These are phyloP conservation scores for Crepidotus variabilis DNA, from an alignment of 768 basidiomycete species.

Conservation along the genomic window DNA sequence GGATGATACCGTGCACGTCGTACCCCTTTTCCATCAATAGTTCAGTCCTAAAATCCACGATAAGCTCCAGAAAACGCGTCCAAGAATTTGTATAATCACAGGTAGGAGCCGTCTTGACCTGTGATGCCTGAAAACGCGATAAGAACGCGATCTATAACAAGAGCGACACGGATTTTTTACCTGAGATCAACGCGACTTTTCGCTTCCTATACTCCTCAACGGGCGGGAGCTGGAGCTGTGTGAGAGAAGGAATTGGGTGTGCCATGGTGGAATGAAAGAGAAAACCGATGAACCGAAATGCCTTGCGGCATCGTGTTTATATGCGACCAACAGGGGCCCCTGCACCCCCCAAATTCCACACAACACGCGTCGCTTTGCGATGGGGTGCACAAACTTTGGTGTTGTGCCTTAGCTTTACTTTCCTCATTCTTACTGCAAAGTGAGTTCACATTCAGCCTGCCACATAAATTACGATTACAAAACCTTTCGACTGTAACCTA, in stretches of 20 bases:
- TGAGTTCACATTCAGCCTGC: too few species aligned
- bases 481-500: too few species aligned
- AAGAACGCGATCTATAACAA: conserved; percentile 8
- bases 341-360: too few species aligned
- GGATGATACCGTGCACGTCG: conserved; percentile 92
- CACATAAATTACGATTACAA: too few species aligned
- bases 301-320: background rate
- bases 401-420: too few species aligned
- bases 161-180: conserved; percentile 30
- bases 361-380: too few species aligned
- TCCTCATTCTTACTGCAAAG: too few species aligned
- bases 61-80: background rate
- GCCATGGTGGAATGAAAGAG: conserved; percentile 2
- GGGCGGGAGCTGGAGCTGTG: conserved; percentile 58
- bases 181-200: conserved; percentile 92
- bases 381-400: too few species aligned
- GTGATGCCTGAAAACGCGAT: conserved; percentile 66
- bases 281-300: background rate
- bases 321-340: background rate
- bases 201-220: conserved; percentile 82
- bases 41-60: conserved; percentile 56
- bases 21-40: conserved; percentile 85
- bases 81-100: conserved; percentile 46
- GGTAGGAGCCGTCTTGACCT: conserved; percentile 94
- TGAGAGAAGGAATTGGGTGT: conserved; percentile 32